These are phyloP conservation scores for Skeletonema tropicum DNA, from an alignment of 108 stramenopile genomes.

Conservation along the genomic window DNA sequence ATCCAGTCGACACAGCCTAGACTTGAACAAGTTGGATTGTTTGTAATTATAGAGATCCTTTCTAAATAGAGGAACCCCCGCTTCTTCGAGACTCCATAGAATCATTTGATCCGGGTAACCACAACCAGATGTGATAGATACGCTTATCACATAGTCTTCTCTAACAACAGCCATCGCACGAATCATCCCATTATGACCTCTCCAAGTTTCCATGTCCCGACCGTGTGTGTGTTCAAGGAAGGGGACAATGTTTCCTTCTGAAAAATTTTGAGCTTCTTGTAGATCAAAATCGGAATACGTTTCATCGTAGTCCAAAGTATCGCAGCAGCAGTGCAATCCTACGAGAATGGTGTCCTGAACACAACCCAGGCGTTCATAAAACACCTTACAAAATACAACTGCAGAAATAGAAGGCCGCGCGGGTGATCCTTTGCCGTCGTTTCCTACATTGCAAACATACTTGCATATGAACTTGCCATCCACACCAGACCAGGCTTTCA, in stretches of 20 bases:
- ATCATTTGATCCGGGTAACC: constrained; percentile 29
- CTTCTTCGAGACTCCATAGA: constrained; percentile 28
- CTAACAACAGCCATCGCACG: constrained; percentile 31
- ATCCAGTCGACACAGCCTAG: constrained; percentile 9
- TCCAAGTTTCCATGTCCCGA: constrained; percentile 29
- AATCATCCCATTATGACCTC: constrained; percentile 32
- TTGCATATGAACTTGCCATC: constrained; percentile 17
- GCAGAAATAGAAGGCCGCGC: constrained; percentile 43
- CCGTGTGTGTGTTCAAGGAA: constrained; percentile 22
- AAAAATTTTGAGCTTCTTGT: constrained; percentile 9
- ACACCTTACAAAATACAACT: constrained; percentile 43
- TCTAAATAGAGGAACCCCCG: constrained; percentile 38
- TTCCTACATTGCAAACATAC: constrained; percentile 30
- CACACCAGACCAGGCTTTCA: constrained; percentile 30
- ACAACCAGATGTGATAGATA: constrained; percentile 19
- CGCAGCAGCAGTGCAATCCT: constrained; percentile 36
- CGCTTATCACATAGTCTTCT: constrained; percentile 20
- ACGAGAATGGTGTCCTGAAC: constrained; percentile 43
- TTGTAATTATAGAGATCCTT: constrained; percentile 19
- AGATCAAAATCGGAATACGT: constrained; percentile 32
- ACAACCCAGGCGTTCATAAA: neutral
- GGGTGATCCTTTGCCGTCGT: constrained; percentile 10
- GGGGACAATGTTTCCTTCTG: constrained; percentile 48
- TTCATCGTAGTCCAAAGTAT: constrained; percentile 14
- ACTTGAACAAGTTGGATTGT: neutral